Evolutionary conservation across 805 yeast genomes (phyloP).

Genomic region (Lachancea quebecensis): DNA sequence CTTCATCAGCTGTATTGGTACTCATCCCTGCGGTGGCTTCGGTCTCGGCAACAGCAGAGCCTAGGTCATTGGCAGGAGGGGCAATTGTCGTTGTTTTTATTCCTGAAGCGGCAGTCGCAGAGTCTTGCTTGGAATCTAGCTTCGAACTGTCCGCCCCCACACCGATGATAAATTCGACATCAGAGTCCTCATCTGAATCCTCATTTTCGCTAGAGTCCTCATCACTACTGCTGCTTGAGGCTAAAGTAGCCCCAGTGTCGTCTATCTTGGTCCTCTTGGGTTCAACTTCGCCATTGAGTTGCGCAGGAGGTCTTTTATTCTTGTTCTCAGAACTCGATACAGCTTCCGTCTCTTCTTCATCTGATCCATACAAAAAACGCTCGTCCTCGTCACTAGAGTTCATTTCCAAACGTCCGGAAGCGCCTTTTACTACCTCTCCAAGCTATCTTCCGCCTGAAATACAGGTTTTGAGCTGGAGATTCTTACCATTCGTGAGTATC

Average conservation of each 20-base stretch:
- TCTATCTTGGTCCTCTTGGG: slow-evolving; percentile 6
- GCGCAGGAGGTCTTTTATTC: slow-evolving; percentile 3
- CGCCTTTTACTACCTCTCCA: too few relatives aligned
- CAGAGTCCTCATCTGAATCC: slow-evolving; percentile 54
- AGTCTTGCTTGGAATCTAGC: slow-evolving; percentile 19
- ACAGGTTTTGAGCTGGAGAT: too few relatives aligned
- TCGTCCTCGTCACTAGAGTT: slow-evolving; percentile 31
- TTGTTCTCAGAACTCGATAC: too few relatives aligned
- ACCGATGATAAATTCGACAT: slow-evolving; percentile 78
- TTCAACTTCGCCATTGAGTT: not conserved
- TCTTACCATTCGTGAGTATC: too few relatives aligned
- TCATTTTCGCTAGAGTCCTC: slow-evolving; percentile 41
- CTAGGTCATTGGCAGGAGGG: slow-evolving; percentile 7
- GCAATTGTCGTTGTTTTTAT: slow-evolving; percentile 17
- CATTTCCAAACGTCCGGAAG: not conserved
- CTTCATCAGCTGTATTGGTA: not conserved
- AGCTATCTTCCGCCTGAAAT: too few relatives aligned
- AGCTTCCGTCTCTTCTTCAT: slow-evolving; percentile 19
- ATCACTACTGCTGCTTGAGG: slow-evolving; percentile 31
- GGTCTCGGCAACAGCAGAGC: not conserved
- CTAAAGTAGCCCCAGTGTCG: slow-evolving; percentile 16
- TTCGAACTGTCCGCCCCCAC: slow-evolving; percentile 28
- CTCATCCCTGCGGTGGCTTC: not conserved
- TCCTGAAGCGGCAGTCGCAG: slow-evolving; percentile 16
- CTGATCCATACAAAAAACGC: slow-evolving; percentile 31